These are phyloP conservation scores for Evernia prunastri DNA, from an alignment of 495 filamentous ascomycete species.

Conservation along the genomic window DNA sequence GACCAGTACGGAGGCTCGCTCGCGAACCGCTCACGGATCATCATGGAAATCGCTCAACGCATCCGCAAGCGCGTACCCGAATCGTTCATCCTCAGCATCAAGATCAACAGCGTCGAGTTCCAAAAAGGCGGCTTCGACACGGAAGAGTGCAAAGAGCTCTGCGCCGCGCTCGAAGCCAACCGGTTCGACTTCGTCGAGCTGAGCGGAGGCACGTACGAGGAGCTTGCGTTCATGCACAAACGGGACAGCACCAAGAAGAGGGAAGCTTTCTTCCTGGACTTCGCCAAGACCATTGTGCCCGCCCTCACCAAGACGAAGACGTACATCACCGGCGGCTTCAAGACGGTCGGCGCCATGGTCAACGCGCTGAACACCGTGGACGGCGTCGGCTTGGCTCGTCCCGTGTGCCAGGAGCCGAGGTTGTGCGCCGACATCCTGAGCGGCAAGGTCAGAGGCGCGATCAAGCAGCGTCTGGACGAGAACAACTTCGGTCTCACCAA, in stretches of 20 bases:
- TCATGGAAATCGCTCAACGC: conserved; percentile 46
- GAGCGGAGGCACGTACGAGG: conserved; percentile 58
- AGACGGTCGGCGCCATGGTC: conserved; percentile 56
- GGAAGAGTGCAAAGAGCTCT: conserved; percentile 51
- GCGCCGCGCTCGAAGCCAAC: conserved; percentile 47
- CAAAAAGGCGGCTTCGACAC: conserved; percentile 52
- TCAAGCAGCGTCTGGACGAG: conserved; percentile 41
- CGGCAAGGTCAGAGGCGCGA: conserved; percentile 39
- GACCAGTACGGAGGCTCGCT: conserved; percentile 58
- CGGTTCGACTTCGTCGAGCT: conserved; percentile 60
- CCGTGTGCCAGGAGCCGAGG: conserved; percentile 46
- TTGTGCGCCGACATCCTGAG: conserved; percentile 46
- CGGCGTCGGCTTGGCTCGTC: conserved; percentile 51
- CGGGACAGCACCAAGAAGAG: conserved; percentile 49
- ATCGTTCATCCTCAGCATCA: conserved; percentile 56
- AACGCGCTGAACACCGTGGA: conserved; percentile 50
- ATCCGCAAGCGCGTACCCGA: conserved; percentile 37
- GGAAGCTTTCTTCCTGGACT: conserved; percentile 62
- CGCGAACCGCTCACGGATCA: conserved; percentile 50
- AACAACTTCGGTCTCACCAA: conserved; percentile 42
- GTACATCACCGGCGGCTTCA: conserved; percentile 58
- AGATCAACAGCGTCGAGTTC: conserved; percentile 65
- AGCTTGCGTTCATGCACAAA: conserved; percentile 46
- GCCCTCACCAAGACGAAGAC: conserved; percentile 46
- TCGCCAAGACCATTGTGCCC: conserved; percentile 54